Base-by-base conservation (phyloP, 306 rosid species). In the Quercus agrifolia region DNA sequence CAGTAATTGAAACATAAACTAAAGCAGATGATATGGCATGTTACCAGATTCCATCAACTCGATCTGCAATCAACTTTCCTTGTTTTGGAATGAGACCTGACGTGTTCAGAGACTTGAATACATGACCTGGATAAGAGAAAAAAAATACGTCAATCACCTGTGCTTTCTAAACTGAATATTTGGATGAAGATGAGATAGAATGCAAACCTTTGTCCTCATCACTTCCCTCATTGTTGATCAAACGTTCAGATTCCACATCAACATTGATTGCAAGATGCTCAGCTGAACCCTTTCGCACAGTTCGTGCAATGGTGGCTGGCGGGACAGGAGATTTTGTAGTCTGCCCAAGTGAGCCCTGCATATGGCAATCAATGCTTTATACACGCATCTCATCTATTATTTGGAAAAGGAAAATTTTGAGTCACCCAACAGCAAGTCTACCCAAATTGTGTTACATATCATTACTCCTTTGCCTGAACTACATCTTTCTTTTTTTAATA, bases 1-100 rank as follows among this genome's bases (percentile, higher is more conserved):
- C 54, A 49, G 14, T 49, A 13, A 49, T 12, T 11, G 5, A 49
- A 49, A 49, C 17, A 49, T 49, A 58, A 72, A 63, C 19, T 72
- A 15, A 70, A 49, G 74, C 15, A 74, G 41, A 52, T 12, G 72
- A 58, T 66, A 56, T 31, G 80, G 58, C 64, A 73, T 73, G 35
- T 70, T 96, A 96, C 99, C 99, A 96, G 78, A 93, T 81, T 90
- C 99, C 98, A 87, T 96, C 99, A 67, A 96, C 71, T 64, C 96
- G 93, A 81, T 96, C 99, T 52, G 99, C 98, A 80, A 96, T 71
- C 81, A 82, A 80, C 89, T 91, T 96, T 80, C 97, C 99, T 67
- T 90, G 98, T 78, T 80, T 91, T 19, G 99, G 99, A 76, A 96
- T 86, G 74, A 93, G 88, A 85, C 97, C 99, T 41, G 98, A 87